phyloP scores from a whole-genome alignment of 2,329 filamentous ascomycete species.

The Chaetomiaceae sp. region DNA sequence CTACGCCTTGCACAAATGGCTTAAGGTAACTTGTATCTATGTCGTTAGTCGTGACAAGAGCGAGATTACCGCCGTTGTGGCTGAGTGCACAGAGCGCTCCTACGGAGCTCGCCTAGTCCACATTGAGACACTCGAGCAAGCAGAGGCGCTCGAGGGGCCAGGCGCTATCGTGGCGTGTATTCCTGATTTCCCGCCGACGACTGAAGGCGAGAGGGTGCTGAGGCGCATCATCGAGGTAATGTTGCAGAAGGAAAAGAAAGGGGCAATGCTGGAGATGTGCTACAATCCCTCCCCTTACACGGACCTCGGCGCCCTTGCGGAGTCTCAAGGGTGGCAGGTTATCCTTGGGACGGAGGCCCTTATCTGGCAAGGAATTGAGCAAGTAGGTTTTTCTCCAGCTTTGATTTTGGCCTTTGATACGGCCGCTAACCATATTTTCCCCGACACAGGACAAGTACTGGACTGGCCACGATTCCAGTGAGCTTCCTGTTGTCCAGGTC shows the following conservation, averaged over 20 bases:
- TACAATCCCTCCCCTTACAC: constrained; percentile 73
- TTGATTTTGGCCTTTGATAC: not conserved
- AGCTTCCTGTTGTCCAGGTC: constrained; percentile 57
- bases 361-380: constrained; percentile 73
- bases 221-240: constrained; percentile 52
- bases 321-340: constrained; percentile 63
- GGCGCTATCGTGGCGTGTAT: constrained; percentile 70
- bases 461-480: constrained; percentile 57
- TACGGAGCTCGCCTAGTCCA: constrained; percentile 59
- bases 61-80: constrained; percentile 64
- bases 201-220: constrained; percentile 56
- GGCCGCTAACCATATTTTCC: constrained; percentile 3
- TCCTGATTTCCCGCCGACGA: constrained; percentile 69
- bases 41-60: constrained; percentile 67
- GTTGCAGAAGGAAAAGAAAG: constrained; percentile 49
- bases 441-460: constrained; percentile 48
- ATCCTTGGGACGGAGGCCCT: constrained; percentile 72
- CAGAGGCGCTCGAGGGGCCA: constrained; percentile 51
- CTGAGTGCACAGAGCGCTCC: constrained; percentile 56
- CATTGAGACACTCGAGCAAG: constrained; percentile 59
- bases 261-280: constrained; percentile 75
- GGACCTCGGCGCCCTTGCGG: constrained; percentile 57
- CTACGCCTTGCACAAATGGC: constrained; percentile 67
- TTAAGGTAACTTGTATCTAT: constrained; percentile 66
- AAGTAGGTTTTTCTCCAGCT: constrained; percentile 33